phyloP scores from a whole-genome alignment of 2,329 filamentous ascomycete genomes.

The Ophiosphaerella herpotricha region DNA sequence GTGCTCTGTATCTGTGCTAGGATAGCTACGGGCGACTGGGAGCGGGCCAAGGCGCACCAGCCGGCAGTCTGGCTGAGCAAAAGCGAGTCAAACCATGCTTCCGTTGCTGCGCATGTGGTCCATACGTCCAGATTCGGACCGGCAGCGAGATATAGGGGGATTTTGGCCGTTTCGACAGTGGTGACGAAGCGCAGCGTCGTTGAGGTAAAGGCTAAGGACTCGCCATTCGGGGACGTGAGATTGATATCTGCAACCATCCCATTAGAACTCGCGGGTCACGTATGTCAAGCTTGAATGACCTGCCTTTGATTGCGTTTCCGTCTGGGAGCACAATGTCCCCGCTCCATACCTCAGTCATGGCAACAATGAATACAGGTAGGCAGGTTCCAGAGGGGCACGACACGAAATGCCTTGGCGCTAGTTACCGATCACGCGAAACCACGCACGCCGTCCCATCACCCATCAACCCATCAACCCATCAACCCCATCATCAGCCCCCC shows the following conservation, averaged over 20 bases:
- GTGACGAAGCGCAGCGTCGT: conserved; percentile 43
- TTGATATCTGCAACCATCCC: conserved; percentile 27
- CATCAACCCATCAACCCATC: conserved; percentile 10
- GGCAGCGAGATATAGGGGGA: conserved; percentile 48
- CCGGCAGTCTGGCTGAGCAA: conserved; percentile 32
- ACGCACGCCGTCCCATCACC: conserved; percentile 1
- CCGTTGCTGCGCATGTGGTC: conserved; percentile 39
- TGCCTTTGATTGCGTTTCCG: conserved; percentile 31
- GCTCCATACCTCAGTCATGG: conserved; percentile 42
- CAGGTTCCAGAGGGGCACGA: too few species aligned
- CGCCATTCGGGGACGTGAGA: conserved; percentile 27
- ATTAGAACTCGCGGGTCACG: not conserved
- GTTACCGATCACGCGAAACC: conserved; percentile 18
- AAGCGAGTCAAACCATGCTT: conserved; percentile 48
- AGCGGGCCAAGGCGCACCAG: conserved; percentile 46
- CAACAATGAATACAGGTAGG: not conserved
- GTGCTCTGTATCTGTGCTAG: conserved; percentile 37
- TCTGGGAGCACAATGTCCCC: conserved; percentile 40
- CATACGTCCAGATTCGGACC: conserved; percentile 47
- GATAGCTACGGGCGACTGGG: conserved; percentile 49
- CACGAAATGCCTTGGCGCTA: not conserved
- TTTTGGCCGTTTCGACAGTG: conserved; percentile 45
- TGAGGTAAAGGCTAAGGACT: conserved; percentile 19
- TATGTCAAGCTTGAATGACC: not conserved
- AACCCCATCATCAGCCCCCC: conserved; percentile 42